These are phyloP conservation scores for Achaetomiella virescens DNA, from an alignment of 495 filamentous ascomycete genomes.

Conservation along the genomic window DNA sequence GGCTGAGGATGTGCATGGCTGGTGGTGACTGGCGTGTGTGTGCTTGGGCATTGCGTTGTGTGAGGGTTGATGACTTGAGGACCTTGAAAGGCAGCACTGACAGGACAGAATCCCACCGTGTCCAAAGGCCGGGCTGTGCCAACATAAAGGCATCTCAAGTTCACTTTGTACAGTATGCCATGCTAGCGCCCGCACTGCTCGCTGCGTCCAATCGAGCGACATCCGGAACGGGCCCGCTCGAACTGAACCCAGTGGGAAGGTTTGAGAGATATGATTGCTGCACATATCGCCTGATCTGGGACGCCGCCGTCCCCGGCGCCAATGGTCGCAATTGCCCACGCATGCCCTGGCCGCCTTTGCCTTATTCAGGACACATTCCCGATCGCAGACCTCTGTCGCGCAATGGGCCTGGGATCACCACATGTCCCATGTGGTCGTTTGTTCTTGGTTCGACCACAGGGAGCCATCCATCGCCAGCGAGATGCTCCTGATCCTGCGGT, in stretches of 20 bases:
- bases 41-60: no score
- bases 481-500: no score
- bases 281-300: constrained; percentile 27
- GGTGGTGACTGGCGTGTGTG: background rate
- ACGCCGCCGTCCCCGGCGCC: constrained; percentile 20
- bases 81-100: no score
- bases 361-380: constrained; percentile 17
- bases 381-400: constrained; percentile 4
- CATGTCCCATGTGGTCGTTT: background rate
- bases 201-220: constrained; percentile 8
- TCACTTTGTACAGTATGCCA: background rate
- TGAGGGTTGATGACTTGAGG: no score
- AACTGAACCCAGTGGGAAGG: constrained; percentile 28
- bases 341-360: constrained; percentile 1
- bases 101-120: background rate
- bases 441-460: background rate
- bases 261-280: constrained; percentile 29
- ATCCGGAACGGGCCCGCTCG: constrained; percentile 13
- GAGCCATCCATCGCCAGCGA: background rate
- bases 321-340: constrained; percentile 21
- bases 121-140: background rate
- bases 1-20: background rate
- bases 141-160: background rate
- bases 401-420: constrained; percentile 1
- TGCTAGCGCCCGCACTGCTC: background rate